phyloP scores from a whole-genome alignment of 2,329 filamentous ascomycete species.

The Cladophialophora psammophila region DNA sequence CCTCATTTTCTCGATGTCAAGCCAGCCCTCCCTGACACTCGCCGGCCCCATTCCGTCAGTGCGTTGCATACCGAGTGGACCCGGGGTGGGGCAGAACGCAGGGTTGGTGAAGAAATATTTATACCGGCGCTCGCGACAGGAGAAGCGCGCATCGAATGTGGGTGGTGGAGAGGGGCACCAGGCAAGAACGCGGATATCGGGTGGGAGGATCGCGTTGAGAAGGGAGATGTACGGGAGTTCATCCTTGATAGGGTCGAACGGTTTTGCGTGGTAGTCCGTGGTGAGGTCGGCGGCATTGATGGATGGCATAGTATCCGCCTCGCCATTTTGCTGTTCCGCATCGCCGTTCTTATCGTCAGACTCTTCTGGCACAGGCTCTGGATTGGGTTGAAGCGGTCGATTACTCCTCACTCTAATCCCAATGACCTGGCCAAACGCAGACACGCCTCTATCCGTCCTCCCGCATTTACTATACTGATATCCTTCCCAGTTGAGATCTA shows the following conservation, averaged over 20 bases:
- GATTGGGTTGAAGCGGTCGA: conserved; percentile 60
- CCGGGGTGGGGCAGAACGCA: conserved; percentile 74
- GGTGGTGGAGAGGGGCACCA: conserved; percentile 86
- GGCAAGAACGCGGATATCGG: conserved; percentile 87
- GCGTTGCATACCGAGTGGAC: conserved; percentile 55
- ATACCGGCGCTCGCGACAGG: conserved; percentile 88
- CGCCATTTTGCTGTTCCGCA: not conserved
- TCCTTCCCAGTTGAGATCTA: conserved; percentile 75
- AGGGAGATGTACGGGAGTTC: conserved; percentile 85
- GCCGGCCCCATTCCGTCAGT: conserved; percentile 36
- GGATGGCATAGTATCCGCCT: conserved; percentile 39
- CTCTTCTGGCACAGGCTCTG: not conserved
- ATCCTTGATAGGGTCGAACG: conserved; percentile 73
- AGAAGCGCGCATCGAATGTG: conserved; percentile 89
- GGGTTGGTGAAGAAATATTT: conserved; percentile 98
- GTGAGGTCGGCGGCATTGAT: conserved; percentile 47
- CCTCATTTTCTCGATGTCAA: conserved; percentile 88
- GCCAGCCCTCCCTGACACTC: conserved; percentile 71
- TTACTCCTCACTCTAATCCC: conserved; percentile 82
- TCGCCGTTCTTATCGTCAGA: not conserved
- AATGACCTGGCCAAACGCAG: conserved; percentile 95
- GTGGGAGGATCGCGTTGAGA: conserved; percentile 85
- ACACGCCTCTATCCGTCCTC: conserved; percentile 89
- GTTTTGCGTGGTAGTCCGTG: conserved; percentile 43
- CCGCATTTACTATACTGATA: conserved; percentile 96